Evolutionary conservation across 805 yeast genomes (phyloP).

Genomic region (Sugiyamaella valdiviana): DNA sequence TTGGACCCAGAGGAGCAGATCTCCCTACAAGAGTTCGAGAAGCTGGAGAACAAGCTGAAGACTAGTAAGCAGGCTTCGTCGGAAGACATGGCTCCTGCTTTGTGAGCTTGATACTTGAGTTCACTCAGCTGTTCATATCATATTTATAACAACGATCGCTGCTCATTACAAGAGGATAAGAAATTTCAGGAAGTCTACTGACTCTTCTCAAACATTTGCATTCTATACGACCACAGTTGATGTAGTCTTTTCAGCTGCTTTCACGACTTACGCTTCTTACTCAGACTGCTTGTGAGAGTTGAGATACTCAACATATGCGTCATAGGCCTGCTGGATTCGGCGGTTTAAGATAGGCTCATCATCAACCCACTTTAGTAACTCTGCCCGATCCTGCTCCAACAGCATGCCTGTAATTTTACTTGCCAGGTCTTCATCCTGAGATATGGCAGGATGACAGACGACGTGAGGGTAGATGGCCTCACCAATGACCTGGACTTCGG

Average conservation of each 20-base stretch:
- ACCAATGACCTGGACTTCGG: conserved; percentile 48
- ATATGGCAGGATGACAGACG: conserved; percentile 68
- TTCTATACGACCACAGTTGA: too few species aligned
- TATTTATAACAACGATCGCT: too few species aligned
- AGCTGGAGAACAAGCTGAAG: conserved; percentile 59
- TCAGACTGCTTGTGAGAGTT: not conserved
- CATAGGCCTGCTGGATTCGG: conserved; percentile 83
- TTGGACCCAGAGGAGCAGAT: conserved; percentile 70
- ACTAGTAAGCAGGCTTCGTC: conserved; percentile 18
- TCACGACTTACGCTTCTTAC: not conserved
- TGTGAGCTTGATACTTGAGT: too few species aligned
- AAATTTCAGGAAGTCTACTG: too few species aligned
- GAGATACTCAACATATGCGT: conserved; percentile 83
- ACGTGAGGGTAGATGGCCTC: conserved; percentile 88
- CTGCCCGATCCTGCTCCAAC: conserved; percentile 81
- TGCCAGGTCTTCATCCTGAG: conserved; percentile 74
- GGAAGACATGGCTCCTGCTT: conserved; percentile 17
- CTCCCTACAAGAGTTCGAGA: conserved; percentile 77
- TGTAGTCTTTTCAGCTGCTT: too few species aligned
- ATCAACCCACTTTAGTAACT: conserved; percentile 76
- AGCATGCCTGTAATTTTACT: conserved; percentile 94
- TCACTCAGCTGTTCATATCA: too few species aligned
- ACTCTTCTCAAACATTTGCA: too few species aligned
- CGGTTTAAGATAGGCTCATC: conserved; percentile 76
- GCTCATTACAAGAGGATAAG: too few species aligned